Percentiles rank a stretch among this genome's conserved stretches.
These are phyloP conservation scores for Colletotrichum melonis DNA, from an alignment of 2,329 filamentous ascomycete genomes.

Conservation along the genomic window DNA sequence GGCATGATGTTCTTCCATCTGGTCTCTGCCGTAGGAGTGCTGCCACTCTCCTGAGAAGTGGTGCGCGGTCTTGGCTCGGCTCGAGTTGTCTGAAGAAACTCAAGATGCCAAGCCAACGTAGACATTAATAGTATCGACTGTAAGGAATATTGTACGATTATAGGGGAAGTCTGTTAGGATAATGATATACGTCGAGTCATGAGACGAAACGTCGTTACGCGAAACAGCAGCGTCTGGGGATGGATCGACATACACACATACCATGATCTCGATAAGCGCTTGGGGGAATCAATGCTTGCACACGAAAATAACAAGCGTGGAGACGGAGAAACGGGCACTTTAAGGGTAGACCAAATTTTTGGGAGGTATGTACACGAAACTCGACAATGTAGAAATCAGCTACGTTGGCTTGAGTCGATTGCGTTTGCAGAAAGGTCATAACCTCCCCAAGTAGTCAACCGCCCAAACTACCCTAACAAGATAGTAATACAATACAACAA, in stretches of 20 bases:
- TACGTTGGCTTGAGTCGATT: not conserved
- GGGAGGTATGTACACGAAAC: not conserved
- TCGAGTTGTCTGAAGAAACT: not conserved
- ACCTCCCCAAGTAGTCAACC: not conserved
- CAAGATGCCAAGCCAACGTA: constrained; percentile 5
- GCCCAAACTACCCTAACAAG: not conserved
- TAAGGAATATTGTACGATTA: not conserved
- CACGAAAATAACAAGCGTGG: not conserved
- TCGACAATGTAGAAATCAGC: not conserved
- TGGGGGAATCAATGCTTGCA: not conserved
- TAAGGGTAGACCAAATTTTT: not conserved
- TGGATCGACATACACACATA: not conserved
- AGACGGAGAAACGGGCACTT: not conserved
- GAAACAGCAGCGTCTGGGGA: constrained; percentile 4
- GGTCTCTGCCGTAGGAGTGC: not conserved
- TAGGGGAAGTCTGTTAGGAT: not conserved
- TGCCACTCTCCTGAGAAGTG: not conserved
- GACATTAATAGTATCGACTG: not conserved
- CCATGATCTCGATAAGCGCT: constrained; percentile 5
- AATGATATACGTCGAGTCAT: constrained; percentile 11
- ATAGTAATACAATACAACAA: constrained; percentile 19
- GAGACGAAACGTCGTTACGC: constrained; percentile 14
- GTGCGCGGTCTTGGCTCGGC: constrained; percentile 16
- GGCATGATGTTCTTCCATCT: not conserved
- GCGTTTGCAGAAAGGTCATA: not conserved